These are phyloP conservation scores for Achlya hypogyna DNA, from an alignment of 352 stramenopile species.

Conservation along the genomic window DNA sequence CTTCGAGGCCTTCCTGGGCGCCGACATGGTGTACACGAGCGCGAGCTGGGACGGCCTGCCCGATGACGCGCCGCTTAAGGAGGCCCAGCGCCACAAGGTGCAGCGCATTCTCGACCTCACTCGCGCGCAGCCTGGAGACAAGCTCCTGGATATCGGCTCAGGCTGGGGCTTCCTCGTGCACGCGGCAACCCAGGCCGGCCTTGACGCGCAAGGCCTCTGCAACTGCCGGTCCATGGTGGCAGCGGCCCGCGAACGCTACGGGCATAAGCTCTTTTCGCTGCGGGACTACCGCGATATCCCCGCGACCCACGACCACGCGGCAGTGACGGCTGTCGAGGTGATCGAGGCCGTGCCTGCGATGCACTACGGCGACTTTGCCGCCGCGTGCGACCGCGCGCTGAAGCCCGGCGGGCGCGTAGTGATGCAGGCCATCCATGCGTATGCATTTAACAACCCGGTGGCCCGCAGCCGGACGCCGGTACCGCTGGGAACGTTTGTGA, in stretches of 20 bases:
- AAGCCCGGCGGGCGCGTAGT: slow-evolving; percentile 25
- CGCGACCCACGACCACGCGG: slow-evolving; percentile 26
- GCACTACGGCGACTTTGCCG: slow-evolving; percentile 25
- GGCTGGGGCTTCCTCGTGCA: slow-evolving; percentile 28
- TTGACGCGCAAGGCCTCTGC: slow-evolving; percentile 23
- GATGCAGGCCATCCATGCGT: slow-evolving; percentile 25
- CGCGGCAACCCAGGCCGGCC: slow-evolving; percentile 21
- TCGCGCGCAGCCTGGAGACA: slow-evolving; percentile 23
- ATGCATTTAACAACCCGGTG: slow-evolving; percentile 19
- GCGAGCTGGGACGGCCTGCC: slow-evolving; percentile 19
- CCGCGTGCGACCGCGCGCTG: slow-evolving; percentile 27
- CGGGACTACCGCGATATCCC: slow-evolving; percentile 25
- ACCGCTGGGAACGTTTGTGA: slow-evolving; percentile 30
- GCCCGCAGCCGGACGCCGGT: slow-evolving; percentile 24
- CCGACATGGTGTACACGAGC: slow-evolving; percentile 31
- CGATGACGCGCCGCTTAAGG: neutral
- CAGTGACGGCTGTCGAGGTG: slow-evolving; percentile 28
- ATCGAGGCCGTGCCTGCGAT: slow-evolving; percentile 26
- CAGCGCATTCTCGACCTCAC: slow-evolving; percentile 25
- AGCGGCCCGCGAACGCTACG: neutral
- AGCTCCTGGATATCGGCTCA: slow-evolving; percentile 27
- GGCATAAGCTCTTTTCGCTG: slow-evolving; percentile 10
- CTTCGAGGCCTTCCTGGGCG: slow-evolving; percentile 27
- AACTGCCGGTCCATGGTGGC: slow-evolving; percentile 17
- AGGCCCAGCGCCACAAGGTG: slow-evolving; percentile 24